Conservation (phyloP, 176 grass and related monocot species). For the Carex kokanica region DNA sequence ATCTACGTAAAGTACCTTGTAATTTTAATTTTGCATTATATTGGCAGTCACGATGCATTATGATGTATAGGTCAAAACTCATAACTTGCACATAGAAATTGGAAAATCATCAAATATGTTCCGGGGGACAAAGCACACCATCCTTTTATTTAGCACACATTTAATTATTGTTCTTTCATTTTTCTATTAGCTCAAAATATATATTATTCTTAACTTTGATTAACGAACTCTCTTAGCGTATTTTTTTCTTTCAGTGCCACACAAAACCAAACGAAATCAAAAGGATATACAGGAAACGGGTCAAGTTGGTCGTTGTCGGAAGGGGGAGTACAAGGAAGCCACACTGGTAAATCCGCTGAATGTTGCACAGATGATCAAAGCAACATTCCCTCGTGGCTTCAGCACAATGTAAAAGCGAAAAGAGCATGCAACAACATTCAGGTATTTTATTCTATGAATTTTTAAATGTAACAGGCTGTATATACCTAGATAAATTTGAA, state of each 20-base stretch:
- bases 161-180: not conserved
- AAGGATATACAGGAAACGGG: not conserved
- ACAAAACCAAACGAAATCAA: conserved; percentile 16
- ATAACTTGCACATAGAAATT: not conserved
- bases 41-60: not conserved
- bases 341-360: not conserved
- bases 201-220: not conserved
- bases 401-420: not conserved
- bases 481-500: not conserved
- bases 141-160: not conserved
- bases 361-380: not conserved
- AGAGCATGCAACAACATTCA: not conserved
- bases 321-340: not conserved
- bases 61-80: not conserved
- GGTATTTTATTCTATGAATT: not conserved
- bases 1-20: not conserved
- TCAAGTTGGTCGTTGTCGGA: not conserved
- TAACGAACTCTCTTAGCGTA: not conserved
- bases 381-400: conserved; percentile 4
- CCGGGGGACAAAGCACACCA: not conserved
- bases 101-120: not conserved
- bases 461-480: not conserved
- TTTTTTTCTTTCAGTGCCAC: conserved; percentile 6
- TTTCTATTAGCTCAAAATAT: not conserved
- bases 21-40: not conserved